These are phyloP conservation scores for Botrytis medusae DNA, from an alignment of 2,329 filamentous ascomycete species.

Conservation along the genomic window DNA sequence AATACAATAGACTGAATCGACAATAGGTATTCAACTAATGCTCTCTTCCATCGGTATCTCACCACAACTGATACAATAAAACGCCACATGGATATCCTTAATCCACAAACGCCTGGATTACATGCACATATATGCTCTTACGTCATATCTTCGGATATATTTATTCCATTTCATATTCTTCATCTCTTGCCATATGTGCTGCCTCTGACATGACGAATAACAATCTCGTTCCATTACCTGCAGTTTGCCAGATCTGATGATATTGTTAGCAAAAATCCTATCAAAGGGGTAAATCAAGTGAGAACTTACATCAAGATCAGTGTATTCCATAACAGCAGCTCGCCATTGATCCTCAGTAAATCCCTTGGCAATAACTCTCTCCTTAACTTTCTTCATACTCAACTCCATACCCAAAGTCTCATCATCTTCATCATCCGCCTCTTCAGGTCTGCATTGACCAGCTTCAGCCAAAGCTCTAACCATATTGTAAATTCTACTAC, in stretches of 20 bases:
- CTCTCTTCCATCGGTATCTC: conserved; percentile 16
- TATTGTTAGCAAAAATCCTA: not conserved
- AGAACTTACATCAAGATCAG: conserved; percentile 78
- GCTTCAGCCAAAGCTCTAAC: conserved; percentile 85
- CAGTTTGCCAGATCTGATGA: conserved; percentile 73
- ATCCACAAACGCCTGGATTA: conserved; percentile 19
- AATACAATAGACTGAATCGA: not conserved
- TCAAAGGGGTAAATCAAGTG: conserved; percentile 27
- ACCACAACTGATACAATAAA: conserved; percentile 5
- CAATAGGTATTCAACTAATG: conserved; percentile 12
- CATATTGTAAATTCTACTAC: conserved; percentile 90
- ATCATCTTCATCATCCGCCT: conserved; percentile 66
- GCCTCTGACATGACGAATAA: conserved; percentile 66
- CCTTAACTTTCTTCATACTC: conserved; percentile 83
- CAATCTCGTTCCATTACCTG: conserved; percentile 67
- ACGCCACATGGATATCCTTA: conserved; percentile 16
- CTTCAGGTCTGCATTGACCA: conserved; percentile 56
- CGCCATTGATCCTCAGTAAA: conserved; percentile 95
- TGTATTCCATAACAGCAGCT: conserved; percentile 85
- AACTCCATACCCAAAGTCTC: conserved; percentile 69
- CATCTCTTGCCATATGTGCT: conserved; percentile 41
- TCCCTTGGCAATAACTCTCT: conserved; percentile 90
- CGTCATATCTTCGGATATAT: conserved; percentile 5
- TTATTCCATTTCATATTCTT: conserved; percentile 33
- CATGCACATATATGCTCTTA: conserved; percentile 8